Base-by-base conservation (phyloP, 441 rosid species). In the Isatis lusitanica region DNA sequence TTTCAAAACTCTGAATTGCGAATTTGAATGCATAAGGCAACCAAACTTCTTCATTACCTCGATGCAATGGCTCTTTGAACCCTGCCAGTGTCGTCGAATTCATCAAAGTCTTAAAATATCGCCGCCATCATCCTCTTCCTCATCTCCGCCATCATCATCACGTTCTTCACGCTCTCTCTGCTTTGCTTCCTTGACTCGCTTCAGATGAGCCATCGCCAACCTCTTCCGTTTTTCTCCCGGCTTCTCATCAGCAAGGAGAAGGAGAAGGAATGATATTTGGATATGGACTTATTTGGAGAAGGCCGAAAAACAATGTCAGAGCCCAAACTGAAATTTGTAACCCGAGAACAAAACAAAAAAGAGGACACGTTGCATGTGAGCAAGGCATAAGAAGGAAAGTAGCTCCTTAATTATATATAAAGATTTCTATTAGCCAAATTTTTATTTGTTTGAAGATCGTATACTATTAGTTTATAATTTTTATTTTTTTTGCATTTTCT, bases 61-160 rank as follows among this genome's bases (percentile, higher is more conserved):
- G 94, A 89, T 71, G 97, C 91, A 61, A 93, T 59, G 26, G 61
- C 81, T 82, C 88, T 86, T 68, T 92, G 84, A 78, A 83, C 79
- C 53, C 99, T 77, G 11, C 99, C 99, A 77, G 91, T 90, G 12
- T 90, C 98, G 73, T 91, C 97, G 9, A 84, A 85, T 90, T 84
- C 85, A 87, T 83, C 91, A 96, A 78, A 64, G 77, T 80, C 75
- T 82, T 83, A 5, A 82, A 4, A 91, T 82, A 68, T 71, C 83
- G 1, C 83, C 91, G 18, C 9, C n/a, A 28, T 92, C 93, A 71
- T 67, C 86, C 6, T 90, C 96, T 1, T 72, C 78, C 21, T 63
- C 77, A 1, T 71, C 83, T 0, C 78, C 59, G 11, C 74, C 90
- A 0, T 77, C 89, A 1, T 77, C 89, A 1, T 68, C 89, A 0